phyloP scores from a whole-genome alignment of 192 early-diverging fungal species.

The Backusella luteola region DNA sequence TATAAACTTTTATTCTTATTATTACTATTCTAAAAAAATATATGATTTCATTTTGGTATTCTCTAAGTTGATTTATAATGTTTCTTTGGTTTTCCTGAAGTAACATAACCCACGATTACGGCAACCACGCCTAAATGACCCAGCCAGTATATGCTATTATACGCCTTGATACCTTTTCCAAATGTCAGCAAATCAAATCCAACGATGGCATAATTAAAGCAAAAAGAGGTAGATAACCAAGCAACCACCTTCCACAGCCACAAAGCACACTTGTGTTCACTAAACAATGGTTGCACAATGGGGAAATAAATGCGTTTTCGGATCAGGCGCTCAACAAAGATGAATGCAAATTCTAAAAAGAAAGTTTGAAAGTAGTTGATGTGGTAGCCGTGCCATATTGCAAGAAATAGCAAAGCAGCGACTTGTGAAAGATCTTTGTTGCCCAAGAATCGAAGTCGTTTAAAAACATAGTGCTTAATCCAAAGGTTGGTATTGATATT shows the following conservation, averaged over 20 bases:
- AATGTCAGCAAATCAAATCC: slow-evolving; percentile 46
- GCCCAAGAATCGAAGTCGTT: slow-evolving; percentile 53
- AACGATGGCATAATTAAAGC: slow-evolving; percentile 47
- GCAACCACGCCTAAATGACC: slow-evolving; percentile 23
- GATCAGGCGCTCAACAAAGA: slow-evolving; percentile 46
- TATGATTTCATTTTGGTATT: not conserved
- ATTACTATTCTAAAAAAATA: not conserved
- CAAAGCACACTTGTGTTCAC: slow-evolving; percentile 19
- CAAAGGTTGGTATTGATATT: slow-evolving; percentile 69
- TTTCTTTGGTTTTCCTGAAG: not conserved
- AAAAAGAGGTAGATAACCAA: slow-evolving; percentile 44
- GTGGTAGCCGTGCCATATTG: slow-evolving; percentile 64
- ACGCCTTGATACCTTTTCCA: slow-evolving; percentile 21
- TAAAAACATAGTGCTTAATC: slow-evolving; percentile 62
- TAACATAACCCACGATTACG: slow-evolving; percentile 1
- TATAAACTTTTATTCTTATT: not conserved
- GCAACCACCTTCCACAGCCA: slow-evolving; percentile 33
- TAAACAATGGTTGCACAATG: slow-evolving; percentile 33
- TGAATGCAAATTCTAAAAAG: slow-evolving; percentile 54
- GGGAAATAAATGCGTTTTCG: slow-evolving; percentile 29
- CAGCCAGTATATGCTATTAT: slow-evolving; percentile 27
- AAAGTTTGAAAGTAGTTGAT: slow-evolving; percentile 56
- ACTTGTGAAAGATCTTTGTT: slow-evolving; percentile 52
- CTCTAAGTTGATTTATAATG: not conserved
- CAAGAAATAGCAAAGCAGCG: slow-evolving; percentile 49